Conservation (phyloP, 805 yeast species). For the Candida sithepensis region DNA sequence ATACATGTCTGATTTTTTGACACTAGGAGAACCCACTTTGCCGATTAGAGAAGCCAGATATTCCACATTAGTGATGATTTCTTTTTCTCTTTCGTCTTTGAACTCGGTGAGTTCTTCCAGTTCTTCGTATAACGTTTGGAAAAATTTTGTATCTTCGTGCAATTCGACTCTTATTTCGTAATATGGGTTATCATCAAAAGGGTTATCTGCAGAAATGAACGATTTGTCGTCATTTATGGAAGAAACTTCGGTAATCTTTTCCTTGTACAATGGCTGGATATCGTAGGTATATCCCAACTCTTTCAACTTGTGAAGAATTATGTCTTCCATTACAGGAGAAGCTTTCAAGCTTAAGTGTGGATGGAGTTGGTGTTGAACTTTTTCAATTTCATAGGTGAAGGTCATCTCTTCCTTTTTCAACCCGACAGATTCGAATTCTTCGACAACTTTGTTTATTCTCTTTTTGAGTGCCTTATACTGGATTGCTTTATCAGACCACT, state of each 20-base stretch:
- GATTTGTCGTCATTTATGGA: slow-evolving; percentile 5
- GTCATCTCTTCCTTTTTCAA: slow-evolving; percentile 41
- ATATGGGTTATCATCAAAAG: slow-evolving; percentile 23
- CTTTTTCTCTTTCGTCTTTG: slow-evolving; percentile 38
- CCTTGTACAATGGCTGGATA: slow-evolving; percentile 8
- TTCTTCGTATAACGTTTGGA: slow-evolving; percentile 54
- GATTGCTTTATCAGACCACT: slow-evolving; percentile 66
- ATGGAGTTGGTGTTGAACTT: slow-evolving; percentile 13
- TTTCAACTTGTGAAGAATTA: slow-evolving; percentile 17
- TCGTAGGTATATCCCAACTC: slow-evolving; percentile 16
- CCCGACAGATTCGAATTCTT: slow-evolving; percentile 59
- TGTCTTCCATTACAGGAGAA: slow-evolving; percentile 15
- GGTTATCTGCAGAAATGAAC: slow-evolving; percentile 18
- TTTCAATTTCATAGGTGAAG: slow-evolving; percentile 21
- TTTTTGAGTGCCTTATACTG: slow-evolving; percentile 71
- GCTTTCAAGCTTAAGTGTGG: slow-evolving; percentile 26
- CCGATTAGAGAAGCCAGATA: slow-evolving; percentile 38
- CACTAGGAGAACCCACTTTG: slow-evolving; percentile 37
- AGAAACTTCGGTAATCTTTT: slow-evolving; percentile 4
- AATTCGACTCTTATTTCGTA: slow-evolving; percentile 34
- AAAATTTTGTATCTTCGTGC: slow-evolving; percentile 57
- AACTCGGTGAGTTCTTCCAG: slow-evolving; percentile 45
- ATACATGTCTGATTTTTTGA: slow-evolving; percentile 52
- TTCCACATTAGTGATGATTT: slow-evolving; percentile 41
- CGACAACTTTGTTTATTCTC: slow-evolving; percentile 59